Evolutionary conservation across 768 basidiomycete genomes (phyloP).

Genomic region (Candolleomyces efflorescens): DNA sequence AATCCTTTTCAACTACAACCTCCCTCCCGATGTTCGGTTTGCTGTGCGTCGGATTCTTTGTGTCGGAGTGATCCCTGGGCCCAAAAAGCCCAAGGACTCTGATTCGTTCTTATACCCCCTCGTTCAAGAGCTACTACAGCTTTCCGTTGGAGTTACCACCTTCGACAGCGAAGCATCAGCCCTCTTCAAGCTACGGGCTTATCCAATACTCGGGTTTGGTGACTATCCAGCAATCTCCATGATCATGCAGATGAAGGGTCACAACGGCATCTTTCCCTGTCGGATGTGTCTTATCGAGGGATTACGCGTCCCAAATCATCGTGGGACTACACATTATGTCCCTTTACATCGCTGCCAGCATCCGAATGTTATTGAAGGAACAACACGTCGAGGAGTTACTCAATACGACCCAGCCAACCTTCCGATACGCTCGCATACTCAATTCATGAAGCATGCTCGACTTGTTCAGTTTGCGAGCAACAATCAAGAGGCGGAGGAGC

Average conservation of each 20-base stretch:
- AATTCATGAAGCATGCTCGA: constrained; percentile 15
- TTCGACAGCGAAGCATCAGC: constrained; percentile 13
- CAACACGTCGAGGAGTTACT: constrained; percentile 23
- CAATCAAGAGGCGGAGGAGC: constrained; percentile 15
- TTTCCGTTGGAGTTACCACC: constrained; percentile 30
- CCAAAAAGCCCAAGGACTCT: constrained; percentile 31
- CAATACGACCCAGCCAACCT: no score
- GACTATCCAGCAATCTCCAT: constrained; percentile 17
- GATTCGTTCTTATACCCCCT: constrained; percentile 37
- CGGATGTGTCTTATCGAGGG: constrained; percentile 32
- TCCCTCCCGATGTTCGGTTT: constrained; percentile 32
- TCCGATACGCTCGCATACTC: constrained; percentile 24
- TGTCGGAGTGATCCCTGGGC: constrained; percentile 40
- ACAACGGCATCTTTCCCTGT: constrained; percentile 31
- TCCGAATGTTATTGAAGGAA: constrained; percentile 9
- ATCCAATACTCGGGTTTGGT: constrained; percentile 15
- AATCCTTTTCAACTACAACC: constrained; percentile 38
- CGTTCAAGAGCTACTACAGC: constrained; percentile 29
- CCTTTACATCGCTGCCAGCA: constrained; percentile 21
- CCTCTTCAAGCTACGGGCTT: constrained; percentile 15
- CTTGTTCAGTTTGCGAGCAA: constrained; percentile 20
- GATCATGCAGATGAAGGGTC: constrained; percentile 35
- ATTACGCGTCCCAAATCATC: constrained; percentile 15
- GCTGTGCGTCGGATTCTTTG: constrained; percentile 27
- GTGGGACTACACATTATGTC: constrained; percentile 20